phyloP scores from a whole-genome alignment of 345 rosid species.

The Ceriops zippeliana region DNA sequence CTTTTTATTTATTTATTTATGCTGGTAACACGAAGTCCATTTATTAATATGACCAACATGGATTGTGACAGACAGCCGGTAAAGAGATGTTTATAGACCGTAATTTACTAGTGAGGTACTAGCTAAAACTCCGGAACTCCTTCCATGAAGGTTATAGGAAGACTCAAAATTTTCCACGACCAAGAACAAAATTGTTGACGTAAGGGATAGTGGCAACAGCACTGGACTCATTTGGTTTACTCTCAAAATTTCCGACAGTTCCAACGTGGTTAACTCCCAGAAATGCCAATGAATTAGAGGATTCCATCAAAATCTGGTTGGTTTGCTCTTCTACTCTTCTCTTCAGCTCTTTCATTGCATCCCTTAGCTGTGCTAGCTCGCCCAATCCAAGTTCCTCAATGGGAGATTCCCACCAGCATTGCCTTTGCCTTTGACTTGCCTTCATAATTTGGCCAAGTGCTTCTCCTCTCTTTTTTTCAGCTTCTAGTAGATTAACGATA shows the following conservation, averaged over 20 bases:
- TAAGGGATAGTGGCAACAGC: not conserved
- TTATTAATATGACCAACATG: too few relatives aligned
- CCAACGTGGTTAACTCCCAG: not conserved
- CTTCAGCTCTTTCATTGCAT: constrained; percentile 29
- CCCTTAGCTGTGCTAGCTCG: constrained; percentile 25
- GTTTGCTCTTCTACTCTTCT: constrained; percentile 18
- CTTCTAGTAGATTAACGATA: constrained; percentile 24
- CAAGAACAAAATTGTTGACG: not conserved
- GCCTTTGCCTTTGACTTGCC: not conserved
- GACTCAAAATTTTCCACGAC: not conserved
- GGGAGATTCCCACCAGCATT: constrained; percentile 34
- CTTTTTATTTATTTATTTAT: too few relatives aligned
- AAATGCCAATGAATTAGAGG: not conserved
- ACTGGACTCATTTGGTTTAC: not conserved
- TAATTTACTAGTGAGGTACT: too few relatives aligned
- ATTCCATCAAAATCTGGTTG: not conserved
- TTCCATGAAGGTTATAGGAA: not conserved
- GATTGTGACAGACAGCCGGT: too few relatives aligned
- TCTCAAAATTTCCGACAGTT: not conserved
- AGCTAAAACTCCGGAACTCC: too few relatives aligned
- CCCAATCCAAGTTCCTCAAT: constrained; percentile 19
- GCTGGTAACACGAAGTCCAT: too few relatives aligned
- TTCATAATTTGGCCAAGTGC: constrained; percentile 15
- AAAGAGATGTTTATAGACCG: too few relatives aligned
- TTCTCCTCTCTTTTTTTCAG: constrained; percentile 28